phyloP scores from a whole-genome alignment of 371 early-diverging fungal species.

The Haplosporangium sp. region DNA sequence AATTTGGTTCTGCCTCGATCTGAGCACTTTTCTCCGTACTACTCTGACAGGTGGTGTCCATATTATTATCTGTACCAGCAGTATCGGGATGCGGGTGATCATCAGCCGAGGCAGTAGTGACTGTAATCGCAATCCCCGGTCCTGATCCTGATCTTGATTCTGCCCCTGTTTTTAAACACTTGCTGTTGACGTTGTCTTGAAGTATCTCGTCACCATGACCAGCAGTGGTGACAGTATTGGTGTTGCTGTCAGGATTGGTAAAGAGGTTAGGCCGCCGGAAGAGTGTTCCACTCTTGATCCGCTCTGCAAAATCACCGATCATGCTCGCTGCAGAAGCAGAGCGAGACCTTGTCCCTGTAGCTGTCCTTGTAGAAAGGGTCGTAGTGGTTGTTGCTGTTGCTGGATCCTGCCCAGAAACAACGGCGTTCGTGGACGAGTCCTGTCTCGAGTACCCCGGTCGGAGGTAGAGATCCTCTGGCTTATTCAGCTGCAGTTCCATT shows the following conservation, averaged over 20 bases:
- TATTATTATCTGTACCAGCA: background rate
- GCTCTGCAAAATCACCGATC: conserved; percentile 45
- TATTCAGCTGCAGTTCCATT: background rate
- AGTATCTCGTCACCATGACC: background rate
- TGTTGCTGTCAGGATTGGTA: background rate
- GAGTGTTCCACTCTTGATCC: conserved; percentile 38
- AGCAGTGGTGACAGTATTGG: background rate
- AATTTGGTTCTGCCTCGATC: too few species aligned
- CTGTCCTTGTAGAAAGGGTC: background rate
- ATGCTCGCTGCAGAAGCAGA: conserved; percentile 48
- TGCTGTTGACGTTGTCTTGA: background rate
- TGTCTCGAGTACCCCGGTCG: conserved; percentile 19
- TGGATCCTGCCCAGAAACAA: background rate
- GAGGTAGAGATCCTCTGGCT: conserved; percentile 4
- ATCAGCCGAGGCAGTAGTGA: conserved; percentile 32
- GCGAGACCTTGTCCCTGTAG: conserved; percentile 26
- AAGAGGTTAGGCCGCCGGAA: conserved; percentile 15
- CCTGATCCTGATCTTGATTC: background rate
- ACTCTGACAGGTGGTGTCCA: background rate
- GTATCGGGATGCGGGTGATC: conserved; percentile 33
- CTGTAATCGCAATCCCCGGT: conserved; percentile 25
- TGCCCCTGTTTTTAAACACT: background rate
- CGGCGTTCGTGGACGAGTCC: conserved; percentile 8
- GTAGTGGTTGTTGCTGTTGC: background rate
- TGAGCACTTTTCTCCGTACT: too few species aligned